These are phyloP conservation scores for Neotropicomus parvogracilis DNA, from an alignment of 1,284 basidiomycete genomes.

Conservation along the genomic window DNA sequence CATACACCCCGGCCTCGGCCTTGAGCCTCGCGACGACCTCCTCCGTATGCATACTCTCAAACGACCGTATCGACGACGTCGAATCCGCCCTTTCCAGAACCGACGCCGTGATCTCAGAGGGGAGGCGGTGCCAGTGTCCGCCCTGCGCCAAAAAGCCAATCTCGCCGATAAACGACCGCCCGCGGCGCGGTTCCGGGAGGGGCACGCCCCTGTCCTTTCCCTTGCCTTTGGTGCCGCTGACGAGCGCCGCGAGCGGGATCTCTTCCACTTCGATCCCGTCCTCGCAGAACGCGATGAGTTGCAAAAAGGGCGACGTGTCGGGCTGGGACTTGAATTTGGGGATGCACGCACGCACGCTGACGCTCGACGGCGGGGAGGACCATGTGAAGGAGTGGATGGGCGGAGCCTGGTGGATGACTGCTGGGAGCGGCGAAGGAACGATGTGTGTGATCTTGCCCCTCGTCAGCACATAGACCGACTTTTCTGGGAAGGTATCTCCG, in stretches of 20 bases:
- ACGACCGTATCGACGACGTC: constrained; percentile 41
- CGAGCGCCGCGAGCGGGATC: constrained; percentile 40
- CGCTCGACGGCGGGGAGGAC: constrained; percentile 53
- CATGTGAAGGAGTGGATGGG: constrained; percentile 58
- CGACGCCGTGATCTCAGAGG: constrained; percentile 34
- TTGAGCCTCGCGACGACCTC: constrained; percentile 45
- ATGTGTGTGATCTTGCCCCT: constrained; percentile 67
- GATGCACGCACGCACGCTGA: constrained; percentile 50
- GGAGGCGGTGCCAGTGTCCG: constrained; percentile 65
- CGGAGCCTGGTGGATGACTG: constrained; percentile 41
- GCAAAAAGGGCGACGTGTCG: constrained; percentile 45
- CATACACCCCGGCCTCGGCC: constrained; percentile 64
- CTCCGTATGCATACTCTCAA: constrained; percentile 50
- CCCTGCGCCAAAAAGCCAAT: constrained; percentile 60
- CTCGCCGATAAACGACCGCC: constrained; percentile 60
- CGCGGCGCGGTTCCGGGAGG: constrained; percentile 47
- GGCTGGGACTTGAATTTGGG: constrained; percentile 16
- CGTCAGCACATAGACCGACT: constrained; percentile 60
- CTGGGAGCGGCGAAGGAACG: constrained; percentile 62
- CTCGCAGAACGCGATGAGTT: constrained; percentile 63
- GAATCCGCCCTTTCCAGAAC: constrained; percentile 40
- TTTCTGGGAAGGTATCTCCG: constrained; percentile 22
- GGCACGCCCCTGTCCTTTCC: constrained; percentile 41
- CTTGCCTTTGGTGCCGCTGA: constrained; percentile 22
- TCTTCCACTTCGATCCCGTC: constrained; percentile 72